Conservation (phyloP, 1,284 basidiomycete genomes). For the Ustilago shanxiensis region DNA sequence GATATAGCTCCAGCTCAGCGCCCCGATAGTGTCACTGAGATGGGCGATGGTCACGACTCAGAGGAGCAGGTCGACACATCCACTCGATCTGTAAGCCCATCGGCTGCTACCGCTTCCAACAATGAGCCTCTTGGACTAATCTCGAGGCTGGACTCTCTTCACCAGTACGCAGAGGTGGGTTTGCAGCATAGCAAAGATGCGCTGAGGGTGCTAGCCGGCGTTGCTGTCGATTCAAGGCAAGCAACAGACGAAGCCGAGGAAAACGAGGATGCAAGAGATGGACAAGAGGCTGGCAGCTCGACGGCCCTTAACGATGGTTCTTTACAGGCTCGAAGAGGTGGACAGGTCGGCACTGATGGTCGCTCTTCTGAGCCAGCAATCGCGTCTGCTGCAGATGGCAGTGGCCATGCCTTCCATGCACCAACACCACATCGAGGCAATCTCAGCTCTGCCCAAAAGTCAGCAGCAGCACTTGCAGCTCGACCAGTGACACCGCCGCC, state of each 20-base stretch:
- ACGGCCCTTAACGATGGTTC: not conserved
- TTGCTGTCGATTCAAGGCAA: slow-evolving; percentile 42
- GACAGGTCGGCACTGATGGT: not conserved
- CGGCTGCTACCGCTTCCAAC: slow-evolving; percentile 5
- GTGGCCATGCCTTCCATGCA: not conserved
- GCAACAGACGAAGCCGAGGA: slow-evolving; percentile 16
- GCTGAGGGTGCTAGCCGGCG: slow-evolving; percentile 49
- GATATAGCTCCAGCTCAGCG: not conserved
- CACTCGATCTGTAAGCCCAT: slow-evolving; percentile 23
- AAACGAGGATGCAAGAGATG: not conserved
- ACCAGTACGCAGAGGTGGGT: slow-evolving; percentile 51
- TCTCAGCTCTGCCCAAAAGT: slow-evolving; percentile 19
- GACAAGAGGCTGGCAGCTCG: not conserved
- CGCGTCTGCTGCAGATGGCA: slow-evolving; percentile 3
- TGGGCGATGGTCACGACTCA: slow-evolving; percentile 9
- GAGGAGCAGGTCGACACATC: slow-evolving; percentile 9
- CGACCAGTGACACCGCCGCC: slow-evolving; percentile 48
- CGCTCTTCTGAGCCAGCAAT: slow-evolving; percentile 16
- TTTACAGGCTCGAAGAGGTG: not conserved
- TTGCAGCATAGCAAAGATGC: slow-evolving; percentile 53
- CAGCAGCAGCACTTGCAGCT: slow-evolving; percentile 30
- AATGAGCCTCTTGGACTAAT: slow-evolving; percentile 20
- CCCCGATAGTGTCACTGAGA: not conserved
- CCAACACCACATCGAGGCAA: slow-evolving; percentile 16
- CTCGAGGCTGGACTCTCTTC: slow-evolving; percentile 37